phyloP scores from a whole-genome alignment of 305 asterid species.

The Solanum hybrid region DNA sequence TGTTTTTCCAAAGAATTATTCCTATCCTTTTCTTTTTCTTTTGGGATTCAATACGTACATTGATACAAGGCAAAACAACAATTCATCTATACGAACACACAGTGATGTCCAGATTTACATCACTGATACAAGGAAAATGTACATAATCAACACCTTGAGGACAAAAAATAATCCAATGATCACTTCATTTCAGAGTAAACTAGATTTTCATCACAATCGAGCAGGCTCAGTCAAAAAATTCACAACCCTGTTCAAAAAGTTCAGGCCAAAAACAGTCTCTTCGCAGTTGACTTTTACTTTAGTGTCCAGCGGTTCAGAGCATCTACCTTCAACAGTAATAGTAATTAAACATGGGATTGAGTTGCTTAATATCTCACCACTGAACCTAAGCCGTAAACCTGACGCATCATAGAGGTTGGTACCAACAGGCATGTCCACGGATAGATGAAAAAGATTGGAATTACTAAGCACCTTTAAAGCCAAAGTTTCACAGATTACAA shows the following conservation, averaged over 20 bases:
- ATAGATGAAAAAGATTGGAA: slow-evolving; percentile 60
- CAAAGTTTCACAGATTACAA: slow-evolving; percentile 66
- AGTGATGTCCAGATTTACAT: neutral
- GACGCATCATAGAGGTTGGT: slow-evolving; percentile 68
- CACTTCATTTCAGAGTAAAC: neutral
- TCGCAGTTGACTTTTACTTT: slow-evolving; percentile 77
- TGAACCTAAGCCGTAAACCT: slow-evolving; percentile 68
- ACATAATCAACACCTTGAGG: neutral
- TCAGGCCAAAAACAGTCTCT: slow-evolving; percentile 88
- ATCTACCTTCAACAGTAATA: slow-evolving; percentile 62
- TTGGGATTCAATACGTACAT: neutral
- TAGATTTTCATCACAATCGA: slow-evolving; percentile 8
- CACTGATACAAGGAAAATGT: neutral
- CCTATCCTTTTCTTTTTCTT: neutral
- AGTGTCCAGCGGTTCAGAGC: slow-evolving; percentile 62
- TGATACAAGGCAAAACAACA: neutral
- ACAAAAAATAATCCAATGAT: neutral
- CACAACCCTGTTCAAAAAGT: slow-evolving; percentile 76
- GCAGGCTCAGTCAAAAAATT: slow-evolving; percentile 61
- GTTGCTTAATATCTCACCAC: slow-evolving; percentile 80
- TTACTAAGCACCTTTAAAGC: slow-evolving; percentile 82
- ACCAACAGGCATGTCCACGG: slow-evolving; percentile 90
- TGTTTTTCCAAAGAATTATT: neutral
- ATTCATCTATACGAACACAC: neutral
- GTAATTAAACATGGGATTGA: slow-evolving; percentile 67